Conservation (phyloP, 805 yeast species). For the Candida silvatica region DNA sequence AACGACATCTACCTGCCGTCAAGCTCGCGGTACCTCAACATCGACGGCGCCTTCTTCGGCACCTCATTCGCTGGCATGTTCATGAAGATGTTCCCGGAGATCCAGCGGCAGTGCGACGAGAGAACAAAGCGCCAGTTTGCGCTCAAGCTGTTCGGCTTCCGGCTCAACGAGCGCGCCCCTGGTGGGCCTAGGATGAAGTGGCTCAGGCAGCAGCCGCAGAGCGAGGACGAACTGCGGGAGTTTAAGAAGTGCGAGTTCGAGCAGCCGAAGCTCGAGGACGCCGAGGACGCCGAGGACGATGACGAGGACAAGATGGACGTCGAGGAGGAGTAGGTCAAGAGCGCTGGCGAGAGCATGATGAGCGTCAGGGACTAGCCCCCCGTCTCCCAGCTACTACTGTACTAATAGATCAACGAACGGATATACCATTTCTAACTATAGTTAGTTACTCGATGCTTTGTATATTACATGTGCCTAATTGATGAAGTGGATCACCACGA, state of each 20-base stretch:
- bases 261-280: slow-evolving; percentile 34
- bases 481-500: slow-evolving; percentile 83
- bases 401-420: background rate
- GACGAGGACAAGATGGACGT: slow-evolving; percentile 3
- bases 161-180: slow-evolving; percentile 59
- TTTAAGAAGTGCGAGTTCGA: slow-evolving; percentile 56
- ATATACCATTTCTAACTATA: background rate
- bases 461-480: slow-evolving; percentile 35
- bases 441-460: background rate
- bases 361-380: slow-evolving; percentile 17
- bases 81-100: slow-evolving; percentile 84
- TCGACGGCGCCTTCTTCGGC: slow-evolving; percentile 97
- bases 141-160: slow-evolving; percentile 82
- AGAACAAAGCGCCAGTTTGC: slow-evolving; percentile 54
- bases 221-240: slow-evolving; percentile 53
- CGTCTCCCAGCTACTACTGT: background rate
- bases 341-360: slow-evolving; percentile 26
- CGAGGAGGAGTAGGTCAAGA: slow-evolving; percentile 9
- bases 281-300: slow-evolving; percentile 15
- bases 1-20: slow-evolving; percentile 84
- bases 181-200: slow-evolving; percentile 95
- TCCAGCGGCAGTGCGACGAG: slow-evolving; percentile 64
- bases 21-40: slow-evolving; percentile 74
- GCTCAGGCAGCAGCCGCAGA: slow-evolving; percentile 73
- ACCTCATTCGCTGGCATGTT: slow-evolving; percentile 92